Conservation (phyloP, 495 filamentous ascomycete species). For the Lindgomyces ingoldianus region DNA sequence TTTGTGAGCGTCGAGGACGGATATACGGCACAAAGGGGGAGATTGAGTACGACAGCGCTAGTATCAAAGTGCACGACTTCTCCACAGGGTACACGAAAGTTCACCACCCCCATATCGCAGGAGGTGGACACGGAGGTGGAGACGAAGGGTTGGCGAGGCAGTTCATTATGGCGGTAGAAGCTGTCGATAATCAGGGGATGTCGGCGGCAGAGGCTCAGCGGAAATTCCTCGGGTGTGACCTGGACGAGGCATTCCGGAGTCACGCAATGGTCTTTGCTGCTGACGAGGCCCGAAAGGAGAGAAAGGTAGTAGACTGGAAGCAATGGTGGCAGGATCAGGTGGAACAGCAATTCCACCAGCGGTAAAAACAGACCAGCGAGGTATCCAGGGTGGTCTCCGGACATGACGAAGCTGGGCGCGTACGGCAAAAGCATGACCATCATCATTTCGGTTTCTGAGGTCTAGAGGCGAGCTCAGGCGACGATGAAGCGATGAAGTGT, state of each 20-base stretch:
- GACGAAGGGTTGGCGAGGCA: conserved; percentile 78
- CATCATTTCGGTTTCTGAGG: conserved; percentile 2
- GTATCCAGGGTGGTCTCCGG: background rate
- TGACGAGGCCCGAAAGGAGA: conserved; percentile 74
- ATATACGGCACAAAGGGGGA: conserved; percentile 87
- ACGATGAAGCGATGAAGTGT: conserved; percentile 6
- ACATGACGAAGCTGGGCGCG: conserved; percentile 26
- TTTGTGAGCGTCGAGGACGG: conserved; percentile 78
- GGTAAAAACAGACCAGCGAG: conserved; percentile 11
- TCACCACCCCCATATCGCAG: conserved; percentile 55
- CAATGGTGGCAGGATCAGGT: conserved; percentile 66
- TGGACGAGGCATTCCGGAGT: conserved; percentile 82
- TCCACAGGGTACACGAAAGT: conserved; percentile 54
- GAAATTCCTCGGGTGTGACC: conserved; percentile 71
- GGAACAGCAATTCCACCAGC: conserved; percentile 36
- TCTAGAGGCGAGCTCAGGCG: background rate
- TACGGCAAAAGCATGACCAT: conserved; percentile 19
- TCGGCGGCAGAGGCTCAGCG: conserved; percentile 71
- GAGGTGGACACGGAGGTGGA: conserved; percentile 78
- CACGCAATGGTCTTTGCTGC: conserved; percentile 95
- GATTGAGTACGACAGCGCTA: conserved; percentile 72
- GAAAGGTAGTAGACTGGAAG: conserved; percentile 72
- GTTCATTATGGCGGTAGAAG: conserved; percentile 78
- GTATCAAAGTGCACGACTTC: conserved; percentile 67
- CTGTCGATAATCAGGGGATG: conserved; percentile 70